Evolutionary conservation across 768 basidiomycete genomes (phyloP).

Genomic region (Mycena epipterygia): DNA sequence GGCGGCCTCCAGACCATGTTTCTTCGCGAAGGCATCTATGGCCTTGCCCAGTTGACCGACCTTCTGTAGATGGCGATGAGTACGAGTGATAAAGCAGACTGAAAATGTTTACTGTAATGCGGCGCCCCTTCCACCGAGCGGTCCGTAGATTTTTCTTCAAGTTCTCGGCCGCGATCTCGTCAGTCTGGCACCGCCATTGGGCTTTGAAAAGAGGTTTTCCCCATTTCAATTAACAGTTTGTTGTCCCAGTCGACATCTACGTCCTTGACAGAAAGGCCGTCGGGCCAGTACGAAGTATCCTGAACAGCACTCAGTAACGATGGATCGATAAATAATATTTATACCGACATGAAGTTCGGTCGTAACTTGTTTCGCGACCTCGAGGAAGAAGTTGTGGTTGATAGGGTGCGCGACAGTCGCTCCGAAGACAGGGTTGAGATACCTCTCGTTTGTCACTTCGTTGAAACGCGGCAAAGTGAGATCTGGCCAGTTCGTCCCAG

Average conservation of each 20-base stretch:
- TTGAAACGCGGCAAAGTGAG: not conserved
- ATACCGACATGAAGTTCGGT: not conserved
- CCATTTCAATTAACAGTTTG: not conserved
- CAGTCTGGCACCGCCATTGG: not conserved
- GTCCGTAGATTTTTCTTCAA: not conserved
- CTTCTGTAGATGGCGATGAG: not conserved
- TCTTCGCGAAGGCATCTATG: not conserved
- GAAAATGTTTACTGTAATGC: not conserved
- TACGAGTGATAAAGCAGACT: not conserved
- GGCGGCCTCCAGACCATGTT: not conserved
- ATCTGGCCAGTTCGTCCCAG: not conserved
- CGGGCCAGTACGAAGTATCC: not conserved
- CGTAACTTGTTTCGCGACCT: not conserved
- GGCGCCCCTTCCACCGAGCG: not conserved
- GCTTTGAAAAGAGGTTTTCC: conserved; percentile 6
- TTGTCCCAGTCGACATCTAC: not conserved
- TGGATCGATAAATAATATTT: not conserved
- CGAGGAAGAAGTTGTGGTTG: not conserved
- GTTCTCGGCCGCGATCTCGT: not conserved
- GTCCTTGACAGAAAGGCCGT: not conserved
- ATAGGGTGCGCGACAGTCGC: not conserved
- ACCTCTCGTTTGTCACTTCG: not conserved
- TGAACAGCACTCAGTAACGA: not conserved
- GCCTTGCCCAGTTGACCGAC: not conserved
- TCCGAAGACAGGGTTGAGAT: conserved; percentile 4